Evolutionary conservation across 345 rosid genomes (phyloP).

Genomic region (Linum tenue): DNA sequence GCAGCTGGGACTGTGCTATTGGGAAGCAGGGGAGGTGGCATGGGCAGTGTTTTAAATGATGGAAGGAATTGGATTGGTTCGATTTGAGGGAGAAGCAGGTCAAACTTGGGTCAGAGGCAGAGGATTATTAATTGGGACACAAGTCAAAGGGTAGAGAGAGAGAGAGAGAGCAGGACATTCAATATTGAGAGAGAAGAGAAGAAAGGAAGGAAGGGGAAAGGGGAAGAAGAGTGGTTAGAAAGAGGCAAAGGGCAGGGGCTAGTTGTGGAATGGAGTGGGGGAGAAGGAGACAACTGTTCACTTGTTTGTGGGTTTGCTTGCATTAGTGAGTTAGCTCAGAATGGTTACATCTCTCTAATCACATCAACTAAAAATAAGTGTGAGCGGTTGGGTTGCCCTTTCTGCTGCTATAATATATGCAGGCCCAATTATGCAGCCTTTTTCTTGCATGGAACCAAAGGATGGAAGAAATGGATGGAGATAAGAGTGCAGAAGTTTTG

Average conservation of each 20-base stretch:
- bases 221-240: neutral
- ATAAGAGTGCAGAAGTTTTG: no score
- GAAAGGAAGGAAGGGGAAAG: neutral
- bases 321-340: conserved; percentile 3
- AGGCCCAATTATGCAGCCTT: no score
- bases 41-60: neutral
- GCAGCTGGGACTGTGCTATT: neutral
- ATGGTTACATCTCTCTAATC: neutral
- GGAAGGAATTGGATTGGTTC: neutral
- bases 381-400: neutral
- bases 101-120: neutral
- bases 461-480: no score
- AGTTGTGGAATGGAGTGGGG: neutral
- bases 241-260: neutral
- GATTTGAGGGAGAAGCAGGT: neutral
- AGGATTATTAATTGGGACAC: neutral
- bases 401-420: neutral
- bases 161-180: neutral
- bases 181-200: neutral
- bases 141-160: neutral
- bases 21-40: neutral
- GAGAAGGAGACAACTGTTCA: neutral
- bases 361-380: neutral
- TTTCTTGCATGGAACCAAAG: neutral
- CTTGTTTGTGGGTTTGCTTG: conserved; percentile 6